Percentiles rank a stretch among this genome's conserved stretches.
Conservation (phyloP, 2,329 filamentous ascomycete species). For the Didymosphaeria variabile region DNA sequence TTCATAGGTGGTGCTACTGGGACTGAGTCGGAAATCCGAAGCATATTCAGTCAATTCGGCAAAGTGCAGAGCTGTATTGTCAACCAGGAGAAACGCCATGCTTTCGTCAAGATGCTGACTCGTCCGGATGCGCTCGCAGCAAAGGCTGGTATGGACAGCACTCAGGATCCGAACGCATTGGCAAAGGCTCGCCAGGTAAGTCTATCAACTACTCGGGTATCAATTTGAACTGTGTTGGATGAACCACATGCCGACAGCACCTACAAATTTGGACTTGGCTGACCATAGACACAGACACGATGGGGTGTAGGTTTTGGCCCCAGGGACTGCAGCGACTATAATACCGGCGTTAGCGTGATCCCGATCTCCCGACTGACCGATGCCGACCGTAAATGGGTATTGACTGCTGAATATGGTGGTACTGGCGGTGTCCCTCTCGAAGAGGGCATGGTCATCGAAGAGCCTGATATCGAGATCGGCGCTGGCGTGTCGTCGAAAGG, state of each 20-base stretch:
- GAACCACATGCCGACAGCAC: too few relatives aligned
- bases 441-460: constrained; percentile 87
- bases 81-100: constrained; percentile 96
- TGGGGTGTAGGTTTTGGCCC: constrained; percentile 99
- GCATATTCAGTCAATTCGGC: constrained; percentile 82
- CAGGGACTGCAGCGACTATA: constrained; percentile 95
- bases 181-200: constrained; percentile 63
- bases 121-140: constrained; percentile 84
- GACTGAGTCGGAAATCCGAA: constrained; percentile 81
- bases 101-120: constrained; percentile 98
- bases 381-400: constrained; percentile 96
- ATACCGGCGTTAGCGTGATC: constrained; percentile 89
- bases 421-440: constrained; percentile 85
- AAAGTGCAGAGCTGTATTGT: constrained; percentile 97
- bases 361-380: constrained; percentile 93
- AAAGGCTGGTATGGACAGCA: constrained; percentile 86
- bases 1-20: constrained; percentile 88
- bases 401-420: constrained; percentile 91
- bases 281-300: constrained; percentile 71
- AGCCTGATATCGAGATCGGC: constrained; percentile 98
- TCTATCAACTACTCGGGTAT: neutral
- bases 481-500: constrained; percentile 96
- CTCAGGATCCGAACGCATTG: constrained; percentile 75
- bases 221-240: neutral
- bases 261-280: neutral